Base-by-base conservation (phyloP, 805 yeast species). In the Metschnikowia gelsemii region DNA sequence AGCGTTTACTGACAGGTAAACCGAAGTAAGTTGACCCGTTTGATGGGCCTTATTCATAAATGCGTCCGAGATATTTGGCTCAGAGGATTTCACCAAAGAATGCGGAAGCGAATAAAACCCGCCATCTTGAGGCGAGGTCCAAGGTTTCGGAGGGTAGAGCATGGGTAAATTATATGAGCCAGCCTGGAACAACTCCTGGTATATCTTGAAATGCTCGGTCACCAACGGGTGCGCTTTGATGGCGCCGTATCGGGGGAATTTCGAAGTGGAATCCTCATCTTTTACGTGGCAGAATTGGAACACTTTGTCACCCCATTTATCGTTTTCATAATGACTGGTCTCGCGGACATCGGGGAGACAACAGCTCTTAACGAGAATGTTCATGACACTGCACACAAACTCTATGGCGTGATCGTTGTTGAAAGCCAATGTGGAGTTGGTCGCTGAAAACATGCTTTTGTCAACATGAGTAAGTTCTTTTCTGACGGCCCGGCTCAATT, bases 111-210 rank as follows among this genome's bases (percentile, higher is more conserved):
- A 50, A 16, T 68, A 44, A 41, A 56, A 69, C 0, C 74, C 75
- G 0, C 75, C 75, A 5, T 46, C 43, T 0, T 24, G 41, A 2
- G 71, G 68, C 8, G 56, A 42, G 0, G 49, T 46, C 74, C 74
- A 69, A 7, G 53, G 51, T 39, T 56, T 56, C 1, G 75, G 74
- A 5, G 70, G 67, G 22, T 49, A 46, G 7, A 70, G 22, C 74
- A 70, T 69, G 1, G 75, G 75, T 5, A 69, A 43, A 23, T 22
- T 28, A 18, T 44, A 44, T 5, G 39, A 26, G 14, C 47, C 46
- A 4, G 47, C 12, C 18, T 32, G 46, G 16, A 50, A 41, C 12
- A 45, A 26, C 13, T 47, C 52, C 23, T 27, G 32, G 36, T 43
- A 45, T 14, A 34, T 22, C 3, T 24, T 32, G 35, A 49, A 40